Percentiles rank a stretch among this genome's conserved stretches.
These are phyloP conservation scores for Chrysopogon serrulatus DNA, from an alignment of 176 grass and related monocot genomes.

Conservation along the genomic window DNA sequence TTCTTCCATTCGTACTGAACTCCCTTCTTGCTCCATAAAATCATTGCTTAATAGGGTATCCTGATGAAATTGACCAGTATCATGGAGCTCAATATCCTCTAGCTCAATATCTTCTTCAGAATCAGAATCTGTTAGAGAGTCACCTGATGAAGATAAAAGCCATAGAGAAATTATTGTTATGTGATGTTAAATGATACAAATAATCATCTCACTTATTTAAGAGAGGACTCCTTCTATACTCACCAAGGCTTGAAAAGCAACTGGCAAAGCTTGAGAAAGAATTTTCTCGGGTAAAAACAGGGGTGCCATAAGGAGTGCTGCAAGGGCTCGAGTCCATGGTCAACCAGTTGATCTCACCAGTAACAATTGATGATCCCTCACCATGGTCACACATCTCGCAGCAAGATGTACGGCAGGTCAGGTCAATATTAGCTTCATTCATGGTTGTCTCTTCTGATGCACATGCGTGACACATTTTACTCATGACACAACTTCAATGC, in stretches of 20 bases:
- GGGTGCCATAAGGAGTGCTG: constrained; percentile 51
- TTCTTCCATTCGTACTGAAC: constrained; percentile 21
- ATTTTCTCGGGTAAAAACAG: constrained; percentile 47
- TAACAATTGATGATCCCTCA: constrained; percentile 25
- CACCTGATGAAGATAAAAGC: constrained; percentile 40
- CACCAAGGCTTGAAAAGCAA: constrained; percentile 73
- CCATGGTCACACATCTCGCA: constrained; percentile 10
- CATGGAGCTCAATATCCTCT: constrained; percentile 27
- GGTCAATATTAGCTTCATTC: constrained; percentile 21
- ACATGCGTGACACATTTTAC: constrained; percentile 59
- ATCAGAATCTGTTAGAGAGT: constrained; percentile 32
- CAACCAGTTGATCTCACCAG: constrained; percentile 19
- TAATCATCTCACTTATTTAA: background rate
- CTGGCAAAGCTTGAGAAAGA: constrained; percentile 66
- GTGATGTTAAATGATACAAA: background rate
- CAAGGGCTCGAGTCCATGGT: constrained; percentile 24
- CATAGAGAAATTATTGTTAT: constrained; percentile 8
- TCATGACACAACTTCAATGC: constrained; percentile 37
- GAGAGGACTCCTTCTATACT: constrained; percentile 8
- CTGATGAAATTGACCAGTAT: constrained; percentile 36
- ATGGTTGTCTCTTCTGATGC: constrained; percentile 38
- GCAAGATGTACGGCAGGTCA: constrained; percentile 33
- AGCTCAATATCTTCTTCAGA: constrained; percentile 39
- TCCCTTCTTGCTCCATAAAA: constrained; percentile 3
- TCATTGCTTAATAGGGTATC: constrained; percentile 7